These are phyloP conservation scores for Globisporangium parvum DNA, from an alignment of 352 stramenopile species.

Conservation along the genomic window DNA sequence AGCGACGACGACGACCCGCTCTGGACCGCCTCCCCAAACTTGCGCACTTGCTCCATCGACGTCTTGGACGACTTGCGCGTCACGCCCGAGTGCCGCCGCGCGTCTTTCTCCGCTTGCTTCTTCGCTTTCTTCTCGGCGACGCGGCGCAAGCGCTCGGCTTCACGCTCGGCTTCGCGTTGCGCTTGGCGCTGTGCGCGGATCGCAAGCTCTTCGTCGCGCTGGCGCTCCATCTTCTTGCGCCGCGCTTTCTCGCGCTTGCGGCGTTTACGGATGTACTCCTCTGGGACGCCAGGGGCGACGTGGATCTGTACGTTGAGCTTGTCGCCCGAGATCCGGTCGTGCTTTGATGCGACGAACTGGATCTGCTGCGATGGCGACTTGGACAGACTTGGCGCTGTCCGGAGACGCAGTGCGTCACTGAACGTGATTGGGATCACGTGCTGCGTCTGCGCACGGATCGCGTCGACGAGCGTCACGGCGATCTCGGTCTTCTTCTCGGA, in stretches of 20 bases:
- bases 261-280: conserved; percentile 85
- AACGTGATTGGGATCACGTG: conserved; percentile 70
- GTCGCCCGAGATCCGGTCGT: conserved; percentile 44
- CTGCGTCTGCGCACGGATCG: conserved; percentile 44
- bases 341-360: conserved; percentile 44
- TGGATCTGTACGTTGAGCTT: conserved; percentile 40
- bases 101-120: conserved; percentile 73
- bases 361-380: conserved; percentile 59
- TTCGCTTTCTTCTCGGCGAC: conserved; percentile 86
- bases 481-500: conserved; percentile 89
- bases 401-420: conserved; percentile 51
- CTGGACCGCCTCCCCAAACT: conserved; percentile 67
- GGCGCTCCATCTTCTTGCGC: conserved; percentile 61
- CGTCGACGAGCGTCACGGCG: conserved; percentile 76
- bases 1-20: conserved; percentile 22
- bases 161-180: conserved; percentile 51
- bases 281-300: conserved; percentile 55
- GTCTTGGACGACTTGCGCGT: conserved; percentile 37
- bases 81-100: conserved; percentile 33
- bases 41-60: conserved; percentile 52
- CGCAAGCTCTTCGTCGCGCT: conserved; percentile 71
- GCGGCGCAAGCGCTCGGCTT: conserved; percentile 66
- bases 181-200: conserved; percentile 65
- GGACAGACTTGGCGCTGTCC: conserved; percentile 36
- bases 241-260: conserved; percentile 78